These are phyloP conservation scores for Peronospora belbahrii DNA, from an alignment of 352 stramenopile species.

Conservation along the genomic window DNA sequence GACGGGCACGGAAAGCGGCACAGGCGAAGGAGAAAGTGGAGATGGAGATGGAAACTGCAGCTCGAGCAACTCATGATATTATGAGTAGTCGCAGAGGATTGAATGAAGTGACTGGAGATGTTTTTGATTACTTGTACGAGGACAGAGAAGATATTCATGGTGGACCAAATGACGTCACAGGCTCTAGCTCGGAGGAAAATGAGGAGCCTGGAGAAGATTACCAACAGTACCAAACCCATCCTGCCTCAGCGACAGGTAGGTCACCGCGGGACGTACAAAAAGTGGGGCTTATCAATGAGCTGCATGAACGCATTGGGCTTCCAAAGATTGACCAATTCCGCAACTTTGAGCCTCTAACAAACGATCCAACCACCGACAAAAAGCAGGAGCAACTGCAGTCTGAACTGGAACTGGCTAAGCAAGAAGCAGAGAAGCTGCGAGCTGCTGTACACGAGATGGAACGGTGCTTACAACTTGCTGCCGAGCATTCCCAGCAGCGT, in stretches of 20 bases:
- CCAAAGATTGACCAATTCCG: conserved; percentile 61
- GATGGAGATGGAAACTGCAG: conserved; percentile 4
- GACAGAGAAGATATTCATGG: conserved; percentile 9
- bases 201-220: conserved; percentile 3
- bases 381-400: conserved; percentile 42
- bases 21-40: conserved; percentile 8
- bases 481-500: conserved; percentile 40
- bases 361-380: conserved; percentile 33
- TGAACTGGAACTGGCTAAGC: conserved; percentile 46
- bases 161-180: conserved; percentile 10
- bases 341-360: conserved; percentile 58
- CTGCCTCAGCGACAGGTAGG: not conserved
- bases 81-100: conserved; percentile 5
- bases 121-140: conserved; percentile 7
- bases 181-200: conserved; percentile 17
- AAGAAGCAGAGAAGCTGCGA: conserved; percentile 54
- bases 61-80: conserved; percentile 3
- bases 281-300: conserved; percentile 66
- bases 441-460: conserved; percentile 58
- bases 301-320: conserved; percentile 59
- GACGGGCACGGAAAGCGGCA: conserved; percentile 43
- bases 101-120: conserved; percentile 26
- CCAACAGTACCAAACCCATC: not conserved
- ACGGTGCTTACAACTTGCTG: conserved; percentile 33
- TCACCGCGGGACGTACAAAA: conserved; percentile 53